Evolutionary conservation across 2,329 filamentous ascomycete genomes (phyloP), one percentile per base, ranked within the genome.

Genomic region (Fusarium succisae): DNA sequence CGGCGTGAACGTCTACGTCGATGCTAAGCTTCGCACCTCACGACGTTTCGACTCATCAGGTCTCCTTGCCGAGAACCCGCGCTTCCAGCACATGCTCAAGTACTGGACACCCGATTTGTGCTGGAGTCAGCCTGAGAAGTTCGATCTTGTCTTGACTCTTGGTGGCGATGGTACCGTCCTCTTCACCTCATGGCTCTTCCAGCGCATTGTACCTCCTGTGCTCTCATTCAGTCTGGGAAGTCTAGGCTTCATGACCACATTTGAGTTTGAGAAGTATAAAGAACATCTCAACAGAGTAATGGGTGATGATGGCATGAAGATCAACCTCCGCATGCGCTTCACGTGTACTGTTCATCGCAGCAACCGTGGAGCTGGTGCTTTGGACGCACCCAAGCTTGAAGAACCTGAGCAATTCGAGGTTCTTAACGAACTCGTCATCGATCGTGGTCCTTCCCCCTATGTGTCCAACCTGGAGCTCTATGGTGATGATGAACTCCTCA

Each of bases 1-100:
- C n/a, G 96, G 96, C 20, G 93, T 99, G 61, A 98, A 96, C 78
- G 96, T 99, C 73, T 98, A 97, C 80, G 96, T 99, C n/a, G 96
- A 99, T 82, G 93, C 95, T 74, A 98, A 99, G 85, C 87, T 99
- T 70, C 91, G 91, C 78, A 91, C 91, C 78, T 97, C 95, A 10
- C 95, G 94, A 82, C 93, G 96, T 58, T 99, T 99, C 81, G 91
- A 95, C 78, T 91, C 93, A 5, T 84, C 90, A 8, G 90, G 91
- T 37, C 87, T 99, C 62, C 77, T 96, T 12, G 90, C 90, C 48
- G 90, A 93, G 78, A 91, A 98, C 77, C 87, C 91, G 17, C 91
- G 92, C 30, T 97, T 95, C 81, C 87, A 92, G 74, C 87, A 91
- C 58, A 97, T 97, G 92, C 90, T 99, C 70, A 92, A 92, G 79